Evolutionary conservation across 2,329 filamentous ascomycete genomes (phyloP).

Genomic region (Colletotrichum destructivum): DNA sequence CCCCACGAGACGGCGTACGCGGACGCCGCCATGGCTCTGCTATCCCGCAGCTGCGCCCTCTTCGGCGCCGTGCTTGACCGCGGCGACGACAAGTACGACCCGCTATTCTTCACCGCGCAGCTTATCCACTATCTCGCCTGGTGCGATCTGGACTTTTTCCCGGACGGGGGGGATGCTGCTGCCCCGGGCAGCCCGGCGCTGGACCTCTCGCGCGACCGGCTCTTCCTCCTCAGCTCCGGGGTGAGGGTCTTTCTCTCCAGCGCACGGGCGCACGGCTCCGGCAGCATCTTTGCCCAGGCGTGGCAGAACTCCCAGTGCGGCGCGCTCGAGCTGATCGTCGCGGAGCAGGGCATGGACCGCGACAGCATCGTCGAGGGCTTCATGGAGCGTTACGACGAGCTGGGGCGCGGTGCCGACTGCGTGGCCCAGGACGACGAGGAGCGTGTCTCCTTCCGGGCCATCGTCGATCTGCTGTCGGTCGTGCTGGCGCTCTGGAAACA

Average conservation of each 20-base stretch:
- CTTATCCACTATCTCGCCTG: constrained; percentile 51
- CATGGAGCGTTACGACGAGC: constrained; percentile 46
- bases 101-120: constrained; percentile 47
- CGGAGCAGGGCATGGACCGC: constrained; percentile 42
- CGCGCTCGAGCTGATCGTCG: constrained; percentile 42
- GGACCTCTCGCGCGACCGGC: constrained; percentile 47
- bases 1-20: constrained; percentile 43
- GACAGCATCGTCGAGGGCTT: constrained; percentile 40
- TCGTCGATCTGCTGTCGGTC: constrained; percentile 42
- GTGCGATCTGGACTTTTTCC: constrained; percentile 48
- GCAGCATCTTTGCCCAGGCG: constrained; percentile 43
- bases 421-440: neutral
- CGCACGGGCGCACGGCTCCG: constrained; percentile 21
- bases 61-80: constrained; percentile 45
- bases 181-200: constrained; percentile 12
- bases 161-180: constrained; percentile 26
- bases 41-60: constrained; percentile 45
- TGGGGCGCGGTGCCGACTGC: neutral
- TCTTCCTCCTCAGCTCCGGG: constrained; percentile 50
- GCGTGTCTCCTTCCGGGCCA: constrained; percentile 44
- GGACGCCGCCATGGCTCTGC: constrained; percentile 44
- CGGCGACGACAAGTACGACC: constrained; percentile 11
- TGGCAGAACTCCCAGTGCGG: constrained; percentile 44
- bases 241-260: constrained; percentile 40
- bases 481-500: constrained; percentile 36